Conservation (phyloP, 768 basidiomycete genomes). For the Hygrocybe coccinea region DNA sequence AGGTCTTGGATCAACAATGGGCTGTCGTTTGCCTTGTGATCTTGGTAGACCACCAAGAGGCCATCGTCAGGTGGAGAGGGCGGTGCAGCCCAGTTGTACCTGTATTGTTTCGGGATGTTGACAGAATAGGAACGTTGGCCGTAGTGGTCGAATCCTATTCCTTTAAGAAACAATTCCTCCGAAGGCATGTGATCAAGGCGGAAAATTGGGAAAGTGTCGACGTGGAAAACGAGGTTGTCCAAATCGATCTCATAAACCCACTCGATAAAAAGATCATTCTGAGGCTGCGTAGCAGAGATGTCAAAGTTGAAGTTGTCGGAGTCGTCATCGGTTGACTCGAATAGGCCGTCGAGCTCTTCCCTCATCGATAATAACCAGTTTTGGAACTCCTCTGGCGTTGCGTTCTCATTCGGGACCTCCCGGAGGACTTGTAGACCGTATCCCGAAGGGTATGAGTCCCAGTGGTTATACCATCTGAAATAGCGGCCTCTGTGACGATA, state of each 20-base stretch:
- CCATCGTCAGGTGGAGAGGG: slow-evolving; percentile 12
- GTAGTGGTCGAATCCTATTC: slow-evolving; percentile 17
- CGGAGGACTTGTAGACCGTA: slow-evolving; percentile 19
- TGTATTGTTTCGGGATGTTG: slow-evolving; percentile 12
- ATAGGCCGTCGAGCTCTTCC: slow-evolving; percentile 5
- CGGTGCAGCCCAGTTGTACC: slow-evolving; percentile 17
- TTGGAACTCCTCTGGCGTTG: slow-evolving; percentile 6
- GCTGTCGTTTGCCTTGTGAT: neutral
- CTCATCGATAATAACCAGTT: slow-evolving; percentile 11
- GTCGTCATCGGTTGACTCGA: neutral
- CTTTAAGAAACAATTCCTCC: slow-evolving; percentile 8
- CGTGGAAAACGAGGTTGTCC: slow-evolving; percentile 24
- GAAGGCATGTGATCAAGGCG: slow-evolving; percentile 14
- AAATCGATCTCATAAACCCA: slow-evolving; percentile 29
- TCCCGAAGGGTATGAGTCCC: slow-evolving; percentile 20
- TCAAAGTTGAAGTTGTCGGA: neutral
- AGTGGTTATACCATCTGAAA: slow-evolving; percentile 16
- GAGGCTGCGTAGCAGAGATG: slow-evolving; percentile 6
- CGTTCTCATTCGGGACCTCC: slow-evolving; percentile 15
- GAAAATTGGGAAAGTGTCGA: slow-evolving; percentile 7
- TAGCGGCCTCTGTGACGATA: slow-evolving; percentile 18
- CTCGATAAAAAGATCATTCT: slow-evolving; percentile 21
- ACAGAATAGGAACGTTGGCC: slow-evolving; percentile 10
- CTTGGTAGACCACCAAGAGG: slow-evolving; percentile 9
- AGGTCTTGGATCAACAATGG: slow-evolving; percentile 3